phyloP scores from a whole-genome alignment of 2,329 filamentous ascomycete genomes.

The Talaromyces pinophilus region DNA sequence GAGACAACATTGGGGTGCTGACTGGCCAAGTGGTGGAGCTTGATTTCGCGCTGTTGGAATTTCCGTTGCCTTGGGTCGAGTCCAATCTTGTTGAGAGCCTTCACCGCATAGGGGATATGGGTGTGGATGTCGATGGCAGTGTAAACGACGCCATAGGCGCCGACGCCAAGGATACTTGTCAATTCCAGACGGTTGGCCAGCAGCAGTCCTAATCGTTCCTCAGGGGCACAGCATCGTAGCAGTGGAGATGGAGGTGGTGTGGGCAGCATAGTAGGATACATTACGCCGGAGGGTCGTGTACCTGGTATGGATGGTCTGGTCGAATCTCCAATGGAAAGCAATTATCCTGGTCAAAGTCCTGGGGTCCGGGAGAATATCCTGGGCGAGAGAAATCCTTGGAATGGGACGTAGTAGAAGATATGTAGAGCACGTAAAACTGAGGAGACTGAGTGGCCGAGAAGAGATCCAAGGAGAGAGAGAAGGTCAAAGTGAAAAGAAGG shows the following conservation, averaged over 20 bases:
- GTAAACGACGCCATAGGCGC: constrained; percentile 96
- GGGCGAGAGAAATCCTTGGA: constrained; percentile 18
- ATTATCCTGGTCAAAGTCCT: constrained; percentile 21
- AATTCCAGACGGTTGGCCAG: constrained; percentile 82
- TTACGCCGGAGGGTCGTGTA: constrained; percentile 26
- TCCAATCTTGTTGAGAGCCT: constrained; percentile 92
- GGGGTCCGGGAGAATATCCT: constrained; percentile 8
- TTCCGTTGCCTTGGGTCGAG: constrained; percentile 82
- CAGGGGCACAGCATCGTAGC: constrained; percentile 63
- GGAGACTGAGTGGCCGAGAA: constrained; percentile 4
- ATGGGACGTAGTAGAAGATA: constrained; percentile 3
- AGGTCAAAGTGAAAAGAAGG: constrained; percentile 16
- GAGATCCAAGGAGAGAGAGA: constrained; percentile 17
- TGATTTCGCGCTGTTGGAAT: constrained; percentile 92
- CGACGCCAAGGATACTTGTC: constrained; percentile 82
- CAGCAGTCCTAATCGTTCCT: constrained; percentile 82
- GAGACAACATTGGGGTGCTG: constrained; percentile 91
- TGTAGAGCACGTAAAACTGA: constrained; percentile 3
- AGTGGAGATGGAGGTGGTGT: constrained; percentile 49
- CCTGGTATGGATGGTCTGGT: constrained; percentile 6
- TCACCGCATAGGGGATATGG: constrained; percentile 84
- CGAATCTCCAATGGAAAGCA: constrained; percentile 7
- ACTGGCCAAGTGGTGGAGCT: constrained; percentile 84
- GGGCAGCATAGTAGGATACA: constrained; percentile 49
- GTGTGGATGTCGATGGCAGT: constrained; percentile 81